These are phyloP conservation scores for Fusarium sp. DNA, from an alignment of 2,329 filamentous ascomycete species.

Conservation along the genomic window DNA sequence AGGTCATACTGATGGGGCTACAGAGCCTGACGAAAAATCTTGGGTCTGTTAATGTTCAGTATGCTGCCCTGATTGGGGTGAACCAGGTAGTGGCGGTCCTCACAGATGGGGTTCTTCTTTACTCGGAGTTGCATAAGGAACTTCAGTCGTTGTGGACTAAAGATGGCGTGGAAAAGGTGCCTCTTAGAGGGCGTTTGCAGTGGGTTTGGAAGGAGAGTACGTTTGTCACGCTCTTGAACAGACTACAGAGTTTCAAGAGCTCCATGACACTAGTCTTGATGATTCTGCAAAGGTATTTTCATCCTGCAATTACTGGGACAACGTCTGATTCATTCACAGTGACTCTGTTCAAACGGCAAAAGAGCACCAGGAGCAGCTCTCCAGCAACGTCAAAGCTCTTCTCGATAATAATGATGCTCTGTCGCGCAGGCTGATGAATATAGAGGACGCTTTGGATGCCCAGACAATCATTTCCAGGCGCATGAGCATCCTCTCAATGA, in stretches of 20 bases:
- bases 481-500: neutral
- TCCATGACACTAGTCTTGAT: conserved; percentile 7
- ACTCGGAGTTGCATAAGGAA: conserved; percentile 13
- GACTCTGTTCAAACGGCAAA: neutral
- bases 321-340: neutral
- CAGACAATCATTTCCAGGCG: neutral
- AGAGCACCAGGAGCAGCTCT: neutral
- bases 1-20: conserved; percentile 1
- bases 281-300: neutral
- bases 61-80: neutral
- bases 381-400: neutral
- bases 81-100: conserved; percentile 9
- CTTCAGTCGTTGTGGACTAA: neutral
- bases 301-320: accelerated
- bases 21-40: neutral
- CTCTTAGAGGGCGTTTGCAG: neutral
- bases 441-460: neutral
- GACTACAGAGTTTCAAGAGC: neutral
- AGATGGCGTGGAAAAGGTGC: neutral
- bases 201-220: conserved; percentile 1
- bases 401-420: neutral
- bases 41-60: accelerated
- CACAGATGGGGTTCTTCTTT: conserved; percentile 3
- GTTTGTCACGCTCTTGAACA: neutral
- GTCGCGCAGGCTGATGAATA: neutral